Base-by-base conservation (phyloP, 768 basidiomycete genomes). In the Boletus sp. region DNA sequence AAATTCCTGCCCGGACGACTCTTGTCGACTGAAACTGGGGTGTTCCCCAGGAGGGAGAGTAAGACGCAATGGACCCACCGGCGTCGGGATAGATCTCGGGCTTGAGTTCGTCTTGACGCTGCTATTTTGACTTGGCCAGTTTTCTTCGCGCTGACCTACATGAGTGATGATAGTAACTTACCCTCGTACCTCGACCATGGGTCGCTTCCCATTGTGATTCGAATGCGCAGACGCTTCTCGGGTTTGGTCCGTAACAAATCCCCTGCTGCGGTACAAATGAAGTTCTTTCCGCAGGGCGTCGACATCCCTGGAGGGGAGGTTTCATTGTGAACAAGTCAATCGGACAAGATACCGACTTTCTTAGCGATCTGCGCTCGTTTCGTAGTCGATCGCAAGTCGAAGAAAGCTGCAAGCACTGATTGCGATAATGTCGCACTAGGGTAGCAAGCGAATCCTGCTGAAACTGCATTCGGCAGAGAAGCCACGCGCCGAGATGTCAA, bases 391-490 rank as follows among this genome's bases (percentile, higher is more conserved):
- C 70, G 45, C 67, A 71, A 25, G 70, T 72, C 2, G 66, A 53
- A 44, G 64, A 62, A 47, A 71, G 61, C 17, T 88, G 83, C 32
- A 80, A 68, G 58, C 79, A 78, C 57, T 83, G 81, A 11, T 72
- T 65, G 58, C 81, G 83, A 63, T 85, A 87, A 57, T 81, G 79
- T 41, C 82, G 78, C 40, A 90, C 79, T 56, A 90, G 82, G 30
- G 79, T 75, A 5, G 83, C 83, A 71, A 92, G 79, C 11, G 82
- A 81, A 60, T 89, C 87, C 71, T 88, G 83, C 70, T 93, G 90
- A 62, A 90, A 90, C 89, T 92, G 59, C 15, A 32, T 17, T 34
- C 21, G 55, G 30, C 37, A 25, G 35, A 27, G 35, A 37, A n/a
- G 37, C 50, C 39, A 30, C 11, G 50, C 17, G 19, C n/a, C 25